These are phyloP conservation scores for Neoboletus brunneissimus DNA, from an alignment of 768 basidiomycete genomes.

Conservation along the genomic window DNA sequence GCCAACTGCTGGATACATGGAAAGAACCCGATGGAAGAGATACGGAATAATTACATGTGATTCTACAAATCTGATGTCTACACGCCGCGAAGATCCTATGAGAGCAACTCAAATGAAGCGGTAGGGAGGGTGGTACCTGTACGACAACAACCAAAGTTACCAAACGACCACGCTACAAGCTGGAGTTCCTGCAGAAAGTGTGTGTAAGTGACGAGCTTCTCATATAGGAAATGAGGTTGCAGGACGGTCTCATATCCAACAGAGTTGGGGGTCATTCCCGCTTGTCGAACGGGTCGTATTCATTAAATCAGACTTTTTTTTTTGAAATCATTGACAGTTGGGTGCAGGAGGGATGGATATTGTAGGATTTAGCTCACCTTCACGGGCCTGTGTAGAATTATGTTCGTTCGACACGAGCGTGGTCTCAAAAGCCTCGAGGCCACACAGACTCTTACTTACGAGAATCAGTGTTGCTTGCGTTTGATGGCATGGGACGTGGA, in stretches of 20 bases:
- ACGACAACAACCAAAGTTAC: too few relatives aligned
- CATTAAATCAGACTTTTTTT: slow-evolving; percentile 11
- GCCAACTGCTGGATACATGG: too few relatives aligned
- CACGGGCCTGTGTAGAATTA: background rate
- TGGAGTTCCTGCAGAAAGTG: too few relatives aligned
- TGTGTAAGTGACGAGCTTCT: background rate
- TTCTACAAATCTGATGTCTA: too few relatives aligned
- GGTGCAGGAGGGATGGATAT: background rate
- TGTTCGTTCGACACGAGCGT: too few relatives aligned
- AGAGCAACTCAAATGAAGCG: too few relatives aligned
- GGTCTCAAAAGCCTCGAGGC: too few relatives aligned
- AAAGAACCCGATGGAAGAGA: too few relatives aligned
- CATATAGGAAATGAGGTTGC: background rate
- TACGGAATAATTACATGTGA: too few relatives aligned
- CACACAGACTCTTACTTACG: background rate
- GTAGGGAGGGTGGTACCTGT: too few relatives aligned
- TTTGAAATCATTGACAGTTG: slow-evolving; percentile 2
- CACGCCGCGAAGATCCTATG: too few relatives aligned
- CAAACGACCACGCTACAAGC: too few relatives aligned
- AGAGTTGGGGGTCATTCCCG: slow-evolving; percentile 2
- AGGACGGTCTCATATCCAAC: background rate
- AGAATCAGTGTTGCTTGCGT: background rate
- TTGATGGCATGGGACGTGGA: background rate
- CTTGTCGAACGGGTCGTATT: background rate
- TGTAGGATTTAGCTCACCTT: background rate